Evolutionary conservation across 1,284 basidiomycete genomes (phyloP), one percentile per base, ranked within the genome.

Genomic region (Peniophora sp.): DNA sequence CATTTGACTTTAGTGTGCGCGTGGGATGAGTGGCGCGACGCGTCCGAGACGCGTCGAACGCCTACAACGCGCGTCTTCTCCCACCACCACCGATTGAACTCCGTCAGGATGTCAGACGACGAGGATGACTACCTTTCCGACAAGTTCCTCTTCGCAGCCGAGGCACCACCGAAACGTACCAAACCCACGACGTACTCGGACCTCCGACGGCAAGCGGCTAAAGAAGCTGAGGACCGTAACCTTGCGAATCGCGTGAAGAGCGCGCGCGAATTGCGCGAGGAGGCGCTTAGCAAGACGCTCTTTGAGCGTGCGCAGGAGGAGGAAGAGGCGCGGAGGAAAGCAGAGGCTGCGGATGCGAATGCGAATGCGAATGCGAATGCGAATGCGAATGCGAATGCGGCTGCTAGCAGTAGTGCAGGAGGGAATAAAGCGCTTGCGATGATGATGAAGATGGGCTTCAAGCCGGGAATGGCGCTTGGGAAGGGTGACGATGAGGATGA

Each of bases 361-460:
- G 49, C 41, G 20, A 69, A 65, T 19, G 54, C 58, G 48, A n/a
- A n/a, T n/a, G n/a, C n/a, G n/a, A n/a, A n/a, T n/a, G n/a, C n/a
- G n/a, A n/a, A n/a, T n/a, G n/a, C n/a, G n/a, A n/a, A n/a, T n/a
- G n/a, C n/a, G n/a, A 12, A 32, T 32, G 27, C 27, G 27, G 27
- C 27, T 12, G 27, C 6, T 12, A 32, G 27, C 12, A 32, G 27
- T 12, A 32, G 12, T 32, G 27, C 27, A 12, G 27, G 27, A 32
- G 55, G 66, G 47, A 89, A 78, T 68, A 92, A 89, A 64, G 88
- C 89, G 3, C 70, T 91, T 51, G 77, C 78, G 10, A 90, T 92
- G 73, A 92, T 92, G 89, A 80, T 88, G 75, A 90, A 86, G 69
- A 91, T 91, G 89, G 89, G 89, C 2, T 91, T 89, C 69, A 84